phyloP scores from a whole-genome alignment of 1,284 basidiomycete species.

The Pseudozyma pruni region DNA sequence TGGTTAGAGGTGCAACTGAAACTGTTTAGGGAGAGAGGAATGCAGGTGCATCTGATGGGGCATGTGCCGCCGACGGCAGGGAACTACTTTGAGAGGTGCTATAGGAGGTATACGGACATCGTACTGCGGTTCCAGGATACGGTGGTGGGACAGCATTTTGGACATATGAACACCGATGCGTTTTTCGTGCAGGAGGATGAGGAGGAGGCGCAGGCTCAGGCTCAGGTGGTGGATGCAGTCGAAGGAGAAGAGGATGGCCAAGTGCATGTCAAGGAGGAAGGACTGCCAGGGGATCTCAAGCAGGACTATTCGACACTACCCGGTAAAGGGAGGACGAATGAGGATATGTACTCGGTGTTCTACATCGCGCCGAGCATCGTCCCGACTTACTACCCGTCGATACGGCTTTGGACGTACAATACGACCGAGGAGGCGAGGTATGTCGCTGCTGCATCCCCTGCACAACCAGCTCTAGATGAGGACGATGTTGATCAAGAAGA shows the following conservation, averaged over 20 bases:
- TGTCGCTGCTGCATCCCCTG: background rate
- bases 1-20: conserved; percentile 89
- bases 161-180: conserved; percentile 72
- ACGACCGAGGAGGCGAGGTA: conserved; percentile 32
- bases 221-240: background rate
- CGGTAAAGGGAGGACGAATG: conserved; percentile 52
- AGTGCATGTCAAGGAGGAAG: conserved; percentile 14
- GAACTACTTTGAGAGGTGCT: conserved; percentile 87
- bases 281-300: conserved; percentile 55
- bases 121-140: conserved; percentile 87
- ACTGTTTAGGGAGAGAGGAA: conserved; percentile 77
- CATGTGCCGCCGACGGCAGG: conserved; percentile 79
- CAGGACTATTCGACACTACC: conserved; percentile 63
- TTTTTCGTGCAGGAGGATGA: conserved; percentile 64
- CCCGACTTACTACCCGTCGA: conserved; percentile 86
- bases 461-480: conserved; percentile 6
- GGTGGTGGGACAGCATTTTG: conserved; percentile 87
- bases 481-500: conserved; percentile 32
- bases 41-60: conserved; percentile 76
- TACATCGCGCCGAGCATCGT: conserved; percentile 72
- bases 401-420: conserved; percentile 77
- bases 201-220: conserved; percentile 29
- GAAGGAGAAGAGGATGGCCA: background rate
- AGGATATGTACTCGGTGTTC: conserved; percentile 58
- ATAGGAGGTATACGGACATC: conserved; percentile 80